Evolutionary conservation across 768 basidiomycete genomes (phyloP).

Genomic region (Tremella mesenterica): DNA sequence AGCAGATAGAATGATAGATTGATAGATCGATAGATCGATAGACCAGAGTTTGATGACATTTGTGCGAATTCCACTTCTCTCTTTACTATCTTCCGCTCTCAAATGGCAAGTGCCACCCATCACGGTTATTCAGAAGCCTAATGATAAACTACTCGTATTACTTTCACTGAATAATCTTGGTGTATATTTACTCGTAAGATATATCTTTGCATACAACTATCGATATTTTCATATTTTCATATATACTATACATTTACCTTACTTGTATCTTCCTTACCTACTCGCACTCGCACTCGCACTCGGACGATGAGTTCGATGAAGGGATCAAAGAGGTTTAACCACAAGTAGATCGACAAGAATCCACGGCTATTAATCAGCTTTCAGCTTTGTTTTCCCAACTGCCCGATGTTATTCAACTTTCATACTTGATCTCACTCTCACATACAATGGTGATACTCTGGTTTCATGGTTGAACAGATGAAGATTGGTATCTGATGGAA

Average conservation of each 20-base stretch:
- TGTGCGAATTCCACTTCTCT: too few species aligned
- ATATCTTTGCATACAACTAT: not conserved
- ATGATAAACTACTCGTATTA: too few species aligned
- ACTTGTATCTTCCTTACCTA: not conserved
- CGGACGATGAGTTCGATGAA: not conserved
- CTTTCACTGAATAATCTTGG: too few species aligned
- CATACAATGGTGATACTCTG: not conserved
- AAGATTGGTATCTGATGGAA: not conserved
- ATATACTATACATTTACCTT: not conserved
- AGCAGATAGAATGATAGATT: too few species aligned
- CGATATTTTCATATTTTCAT: not conserved
- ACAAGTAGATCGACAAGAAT: conserved; percentile 32
- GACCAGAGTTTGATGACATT: too few species aligned
- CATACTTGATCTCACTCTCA: not conserved
- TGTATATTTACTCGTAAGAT: not conserved
- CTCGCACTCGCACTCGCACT: not conserved
- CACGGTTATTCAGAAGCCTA: too few species aligned
- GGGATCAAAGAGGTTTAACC: conserved; percentile 11
- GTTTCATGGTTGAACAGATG: not conserved
- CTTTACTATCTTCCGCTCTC: too few species aligned
- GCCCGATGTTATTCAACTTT: not conserved
- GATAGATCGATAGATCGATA: too few species aligned
- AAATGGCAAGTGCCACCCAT: too few species aligned
- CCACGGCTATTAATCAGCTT: conserved; percentile 22
- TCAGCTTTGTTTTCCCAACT: not conserved